Base-by-base conservation (phyloP, 805 yeast genomes). In the Lachancea lanzarotensis region DNA sequence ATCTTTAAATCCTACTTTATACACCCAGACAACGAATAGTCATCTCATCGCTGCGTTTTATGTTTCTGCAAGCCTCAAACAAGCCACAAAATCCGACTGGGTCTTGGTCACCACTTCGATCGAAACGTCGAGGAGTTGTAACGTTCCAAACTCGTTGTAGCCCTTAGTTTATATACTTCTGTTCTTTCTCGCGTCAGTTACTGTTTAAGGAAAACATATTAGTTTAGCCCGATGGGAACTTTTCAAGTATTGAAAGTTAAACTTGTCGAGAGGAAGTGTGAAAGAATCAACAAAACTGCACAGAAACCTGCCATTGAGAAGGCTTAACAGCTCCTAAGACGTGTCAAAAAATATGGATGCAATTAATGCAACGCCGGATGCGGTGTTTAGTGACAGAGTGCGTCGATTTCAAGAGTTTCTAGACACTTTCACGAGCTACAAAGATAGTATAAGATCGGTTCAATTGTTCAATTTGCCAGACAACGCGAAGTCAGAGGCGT, bases 391-490 rank as follows among this genome's bases (percentile, higher is more conserved):
- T 45, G 97, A 90, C 63, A 81, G 97, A 52, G 86, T 85, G 17
- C 80, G 96, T 59, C 74, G 82, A 53, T 91, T 91, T 68, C 89
- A 84, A 53, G 97, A 91, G 55, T 91, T 90, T 60, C 69, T 93
- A 33, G 84, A 80, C 52, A 72, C 79, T 19, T 75, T 75, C 45
- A 74, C 84, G 0, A 77, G 79, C 50, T 86, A 89, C 66, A 75
- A 79, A 51, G 83, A 78, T 42, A 76, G 75, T 41, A 83, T 93
- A 52, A 78, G 81, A 52, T 73, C 78, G 29, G 82, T 93, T 84
- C 78, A 90, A 39, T 71, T 73, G 50, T 76, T 78, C 54, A 82
- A 81, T 38, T 53, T 52, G 13, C 46, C 50, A 13, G 48, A 48
- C n/a, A n/a, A n/a, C 18, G 52, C 43, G 19, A 48, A 51, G 11